These are phyloP conservation scores for Xerocomellus amylosporus DNA, from an alignment of 768 basidiomycete genomes.

Conservation along the genomic window DNA sequence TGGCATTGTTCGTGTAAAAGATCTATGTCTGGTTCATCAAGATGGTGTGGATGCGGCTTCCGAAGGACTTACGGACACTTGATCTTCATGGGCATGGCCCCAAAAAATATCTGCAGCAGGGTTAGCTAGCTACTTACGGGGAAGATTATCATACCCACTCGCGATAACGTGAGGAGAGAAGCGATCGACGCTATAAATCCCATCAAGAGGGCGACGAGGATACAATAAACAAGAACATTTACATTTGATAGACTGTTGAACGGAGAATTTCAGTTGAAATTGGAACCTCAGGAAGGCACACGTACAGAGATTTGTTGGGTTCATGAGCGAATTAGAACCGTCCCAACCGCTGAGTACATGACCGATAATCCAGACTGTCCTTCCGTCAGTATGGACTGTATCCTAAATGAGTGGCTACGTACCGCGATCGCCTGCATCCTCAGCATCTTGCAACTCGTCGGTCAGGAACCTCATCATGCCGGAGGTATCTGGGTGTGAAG, in stretches of 20 bases:
- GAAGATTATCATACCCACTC: conserved; percentile 41
- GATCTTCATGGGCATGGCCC: conserved; percentile 76
- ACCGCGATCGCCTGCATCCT: conserved; percentile 74
- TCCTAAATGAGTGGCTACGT: conserved; percentile 8
- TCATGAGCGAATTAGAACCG: conserved; percentile 58
- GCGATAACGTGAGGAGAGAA: conserved; percentile 77
- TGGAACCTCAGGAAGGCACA: neutral
- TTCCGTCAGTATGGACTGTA: conserved; percentile 11
- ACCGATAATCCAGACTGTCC: conserved; percentile 49
- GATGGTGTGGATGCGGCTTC: neutral
- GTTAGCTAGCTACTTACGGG: conserved; percentile 6
- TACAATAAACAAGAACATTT: neutral
- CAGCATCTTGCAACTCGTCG: conserved; percentile 73
- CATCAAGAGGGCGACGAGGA: neutral
- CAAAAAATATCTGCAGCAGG: conserved; percentile 60
- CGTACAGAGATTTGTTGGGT: conserved; percentile 71
- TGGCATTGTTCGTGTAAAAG: conserved; percentile 71
- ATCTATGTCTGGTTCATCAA: conserved; percentile 40
- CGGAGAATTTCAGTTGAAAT: neutral
- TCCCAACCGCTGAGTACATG: conserved; percentile 69
- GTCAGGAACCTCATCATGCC: conserved; percentile 78
- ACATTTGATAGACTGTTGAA: conserved; percentile 50
- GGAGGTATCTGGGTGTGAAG: conserved; percentile 63
- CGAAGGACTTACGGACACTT: conserved; percentile 49
- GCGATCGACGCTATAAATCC: conserved; percentile 57